Percentiles rank a stretch among this genome's conserved stretches.
These are phyloP conservation scores for Conticribra weissflogii DNA, from an alignment of 108 stramenopile species.

Conservation along the genomic window DNA sequence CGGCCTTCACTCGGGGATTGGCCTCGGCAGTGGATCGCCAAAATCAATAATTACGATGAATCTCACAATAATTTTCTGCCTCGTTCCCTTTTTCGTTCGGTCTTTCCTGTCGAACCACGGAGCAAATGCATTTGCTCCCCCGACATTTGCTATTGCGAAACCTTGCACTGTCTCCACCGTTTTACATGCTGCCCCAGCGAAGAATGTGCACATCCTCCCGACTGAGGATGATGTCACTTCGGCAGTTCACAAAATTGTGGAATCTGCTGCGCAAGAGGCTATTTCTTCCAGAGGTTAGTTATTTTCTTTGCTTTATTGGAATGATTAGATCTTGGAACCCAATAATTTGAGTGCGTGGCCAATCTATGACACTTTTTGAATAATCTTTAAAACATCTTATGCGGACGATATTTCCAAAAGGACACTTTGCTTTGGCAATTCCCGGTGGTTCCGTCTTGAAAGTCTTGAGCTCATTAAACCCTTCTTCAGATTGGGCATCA, in stretches of 20 bases:
- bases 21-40: too few species aligned
- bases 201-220: conserved; percentile 50
- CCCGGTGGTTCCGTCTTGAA: conserved; percentile 83
- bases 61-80: too few species aligned
- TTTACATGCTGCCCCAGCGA: conserved; percentile 17
- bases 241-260: conserved; percentile 48
- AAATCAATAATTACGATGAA: too few species aligned
- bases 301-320: neutral
- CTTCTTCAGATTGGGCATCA: conserved; percentile 54
- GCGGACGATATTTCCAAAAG: conserved; percentile 31
- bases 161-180: neutral
- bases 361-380: neutral
- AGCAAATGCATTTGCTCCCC: neutral
- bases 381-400: conserved; percentile 29
- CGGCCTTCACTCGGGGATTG: too few species aligned
- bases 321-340: too few species aligned
- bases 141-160: neutral
- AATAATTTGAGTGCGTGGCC: neutral
- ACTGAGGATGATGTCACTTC: conserved; percentile 43
- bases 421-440: conserved; percentile 78
- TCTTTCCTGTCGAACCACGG: neutral
- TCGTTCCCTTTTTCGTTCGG: neutral
- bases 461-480: conserved; percentile 52
- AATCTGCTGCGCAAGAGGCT: conserved; percentile 52
- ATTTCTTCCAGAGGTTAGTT: conserved; percentile 51